phyloP scores from a whole-genome alignment of 2,329 filamentous ascomycete species.

The Apiospora marii region DNA sequence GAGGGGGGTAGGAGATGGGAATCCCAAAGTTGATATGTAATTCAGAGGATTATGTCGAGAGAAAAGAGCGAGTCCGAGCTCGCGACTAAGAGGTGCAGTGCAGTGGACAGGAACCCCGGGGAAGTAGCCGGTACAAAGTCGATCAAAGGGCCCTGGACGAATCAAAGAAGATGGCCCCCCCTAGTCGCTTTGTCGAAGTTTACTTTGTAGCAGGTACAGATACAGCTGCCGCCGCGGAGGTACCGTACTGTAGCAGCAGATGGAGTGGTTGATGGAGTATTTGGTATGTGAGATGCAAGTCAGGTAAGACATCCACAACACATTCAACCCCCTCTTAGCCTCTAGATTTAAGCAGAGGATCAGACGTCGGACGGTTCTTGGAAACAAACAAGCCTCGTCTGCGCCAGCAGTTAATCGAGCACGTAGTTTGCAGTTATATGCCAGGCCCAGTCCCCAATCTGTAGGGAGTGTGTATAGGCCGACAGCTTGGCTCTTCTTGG shows the following conservation, averaged over 20 bases:
- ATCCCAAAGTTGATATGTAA: conserved; percentile 20
- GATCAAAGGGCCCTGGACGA: conserved; percentile 16
- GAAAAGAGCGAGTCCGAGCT: conserved; percentile 7
- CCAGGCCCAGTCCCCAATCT: not conserved
- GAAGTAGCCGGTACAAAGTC: conserved; percentile 10
- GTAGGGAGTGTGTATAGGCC: not conserved
- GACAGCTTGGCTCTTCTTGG: not conserved
- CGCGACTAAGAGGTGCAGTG: not conserved
- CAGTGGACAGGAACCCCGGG: not conserved
- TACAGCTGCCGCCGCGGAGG: not conserved
- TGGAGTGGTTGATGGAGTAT: not conserved
- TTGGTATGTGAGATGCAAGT: not conserved
- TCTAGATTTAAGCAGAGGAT: not conserved
- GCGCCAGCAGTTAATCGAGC: not conserved
- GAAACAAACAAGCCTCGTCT: conserved; percentile 11
- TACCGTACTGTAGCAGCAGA: not conserved
- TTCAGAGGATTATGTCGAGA: conserved; percentile 17
- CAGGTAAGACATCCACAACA: conserved; percentile 4
- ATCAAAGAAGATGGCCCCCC: not conserved
- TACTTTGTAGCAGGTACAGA: not conserved
- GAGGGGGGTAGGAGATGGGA: not conserved
- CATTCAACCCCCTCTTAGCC: not conserved
- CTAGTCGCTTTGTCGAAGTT: conserved; percentile 8
- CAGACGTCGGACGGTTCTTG: not conserved
- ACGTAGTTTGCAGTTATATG: not conserved